phyloP scores from a whole-genome alignment of 164 flowering plant species.

The Tinospora cordifolia region DNA sequence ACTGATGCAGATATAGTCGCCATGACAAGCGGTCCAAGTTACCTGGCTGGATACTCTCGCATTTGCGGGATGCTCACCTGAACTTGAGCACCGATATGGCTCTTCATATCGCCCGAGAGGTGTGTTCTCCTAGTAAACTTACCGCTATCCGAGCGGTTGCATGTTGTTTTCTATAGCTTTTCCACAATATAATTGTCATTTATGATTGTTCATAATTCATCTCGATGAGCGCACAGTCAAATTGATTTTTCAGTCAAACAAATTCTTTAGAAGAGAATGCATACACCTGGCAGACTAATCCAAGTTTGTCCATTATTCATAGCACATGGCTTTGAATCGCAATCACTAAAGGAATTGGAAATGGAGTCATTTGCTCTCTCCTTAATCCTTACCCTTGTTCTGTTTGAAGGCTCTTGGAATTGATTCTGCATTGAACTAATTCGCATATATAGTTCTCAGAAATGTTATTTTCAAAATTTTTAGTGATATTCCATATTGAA shows the following conservation, averaged over 20 bases:
- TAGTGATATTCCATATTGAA: too few relatives aligned
- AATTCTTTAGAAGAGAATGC: not conserved
- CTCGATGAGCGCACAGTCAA: not conserved
- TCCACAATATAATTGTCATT: too few relatives aligned
- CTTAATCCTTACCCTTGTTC: too few relatives aligned
- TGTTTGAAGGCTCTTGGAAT: not conserved
- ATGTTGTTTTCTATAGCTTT: not conserved
- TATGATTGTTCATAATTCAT: too few relatives aligned
- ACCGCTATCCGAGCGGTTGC: not conserved
- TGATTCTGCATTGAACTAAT: not conserved
- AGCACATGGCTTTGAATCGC: too few relatives aligned
- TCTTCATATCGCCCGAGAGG: slow-evolving; percentile 90
- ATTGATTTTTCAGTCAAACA: not conserved
- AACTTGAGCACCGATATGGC: slow-evolving; percentile 99
- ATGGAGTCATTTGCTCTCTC: too few relatives aligned
- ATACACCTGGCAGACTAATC: not conserved
- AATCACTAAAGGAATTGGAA: too few relatives aligned
- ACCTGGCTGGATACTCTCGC: slow-evolving; percentile 94
- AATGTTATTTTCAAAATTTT: too few relatives aligned
- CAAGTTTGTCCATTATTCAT: not conserved
- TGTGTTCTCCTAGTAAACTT: slow-evolving; percentile 14
- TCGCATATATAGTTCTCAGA: too few relatives aligned
- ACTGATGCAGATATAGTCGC: slow-evolving; percentile 69
- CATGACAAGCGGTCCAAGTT: slow-evolving; percentile 96
- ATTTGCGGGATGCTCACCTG: slow-evolving; percentile 82